Evolutionary conservation across 805 yeast species (phyloP).

Genomic region (Metschnikowia cubensis): DNA sequence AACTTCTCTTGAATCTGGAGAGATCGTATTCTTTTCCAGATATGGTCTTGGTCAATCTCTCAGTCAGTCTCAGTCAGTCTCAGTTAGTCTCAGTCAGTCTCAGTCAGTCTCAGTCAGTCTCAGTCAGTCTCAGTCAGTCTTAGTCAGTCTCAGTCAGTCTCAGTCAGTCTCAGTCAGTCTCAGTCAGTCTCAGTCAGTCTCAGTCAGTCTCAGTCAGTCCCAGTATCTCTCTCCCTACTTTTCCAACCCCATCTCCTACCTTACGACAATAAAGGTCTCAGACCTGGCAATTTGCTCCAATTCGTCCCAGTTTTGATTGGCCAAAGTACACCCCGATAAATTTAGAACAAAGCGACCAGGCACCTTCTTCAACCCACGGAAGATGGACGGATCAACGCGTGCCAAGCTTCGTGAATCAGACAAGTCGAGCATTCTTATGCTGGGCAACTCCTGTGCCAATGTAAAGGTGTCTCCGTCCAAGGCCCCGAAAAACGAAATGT

Average conservation of each 20-base stretch:
- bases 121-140: too few relatives aligned
- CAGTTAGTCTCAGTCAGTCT: too few relatives aligned
- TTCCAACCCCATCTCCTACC: neutral
- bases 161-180: too few relatives aligned
- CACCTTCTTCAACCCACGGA: slow-evolving; percentile 5
- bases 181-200: too few relatives aligned
- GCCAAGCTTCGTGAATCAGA: slow-evolving; percentile 8
- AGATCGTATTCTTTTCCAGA: too few relatives aligned
- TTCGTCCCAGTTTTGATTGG: slow-evolving; percentile 6
- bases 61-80: too few relatives aligned
- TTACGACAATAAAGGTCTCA: neutral
- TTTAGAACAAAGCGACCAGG: slow-evolving; percentile 1
- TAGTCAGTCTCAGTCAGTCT: too few relatives aligned
- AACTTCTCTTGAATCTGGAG: too few relatives aligned
- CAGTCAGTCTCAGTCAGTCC: too few relatives aligned
- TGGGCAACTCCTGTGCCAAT: slow-evolving; percentile 11
- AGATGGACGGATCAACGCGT: slow-evolving; percentile 8
- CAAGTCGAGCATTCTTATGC: slow-evolving; percentile 10
- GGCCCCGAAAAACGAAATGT: slow-evolving; percentile 12
- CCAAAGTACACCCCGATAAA: slow-evolving; percentile 8
- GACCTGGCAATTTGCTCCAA: slow-evolving; percentile 2
- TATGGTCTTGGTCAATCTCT: too few relatives aligned
- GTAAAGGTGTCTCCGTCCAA: slow-evolving; percentile 2
- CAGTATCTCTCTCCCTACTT: too few relatives aligned
- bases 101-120: too few relatives aligned